phyloP scores from a whole-genome alignment of 2,329 filamentous ascomycete species.

The Colletotrichum incanum region DNA sequence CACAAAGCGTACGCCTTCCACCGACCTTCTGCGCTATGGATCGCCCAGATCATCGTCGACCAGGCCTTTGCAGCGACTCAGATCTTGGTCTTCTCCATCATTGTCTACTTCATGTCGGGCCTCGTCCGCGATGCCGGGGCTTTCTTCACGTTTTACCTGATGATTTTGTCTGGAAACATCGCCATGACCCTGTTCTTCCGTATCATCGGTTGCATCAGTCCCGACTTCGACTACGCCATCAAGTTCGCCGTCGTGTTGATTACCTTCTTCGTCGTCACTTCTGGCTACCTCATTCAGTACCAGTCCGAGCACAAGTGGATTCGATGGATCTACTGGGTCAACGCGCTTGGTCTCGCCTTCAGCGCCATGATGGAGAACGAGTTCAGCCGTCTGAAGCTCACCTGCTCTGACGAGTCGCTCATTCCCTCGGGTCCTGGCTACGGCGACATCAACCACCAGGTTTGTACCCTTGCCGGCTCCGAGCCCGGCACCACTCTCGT shows the following conservation, averaged over 20 bases:
- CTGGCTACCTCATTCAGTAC: conserved; percentile 88
- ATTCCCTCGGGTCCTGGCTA: conserved; percentile 82
- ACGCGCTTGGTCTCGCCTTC: conserved; percentile 82
- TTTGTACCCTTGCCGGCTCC: conserved; percentile 85
- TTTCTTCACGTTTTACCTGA: conserved; percentile 84
- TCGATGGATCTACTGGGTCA: conserved; percentile 86
- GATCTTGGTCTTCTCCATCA: conserved; percentile 80
- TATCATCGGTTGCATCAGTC: conserved; percentile 81
- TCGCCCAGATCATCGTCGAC: conserved; percentile 87
- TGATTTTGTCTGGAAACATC: conserved; percentile 79
- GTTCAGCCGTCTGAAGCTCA: conserved; percentile 78
- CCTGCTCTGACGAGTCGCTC: conserved; percentile 77
- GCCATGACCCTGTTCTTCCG: conserved; percentile 85
- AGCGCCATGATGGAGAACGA: conserved; percentile 89
- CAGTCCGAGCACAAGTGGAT: conserved; percentile 82
- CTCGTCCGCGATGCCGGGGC: conserved; percentile 79
- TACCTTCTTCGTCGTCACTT: conserved; percentile 85
- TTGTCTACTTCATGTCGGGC: conserved; percentile 85
- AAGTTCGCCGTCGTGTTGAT: conserved; percentile 86
- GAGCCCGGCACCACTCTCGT: conserved; percentile 75
- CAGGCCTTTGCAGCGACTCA: conserved; percentile 79
- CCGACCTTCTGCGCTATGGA: conserved; percentile 85
- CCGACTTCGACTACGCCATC: conserved; percentile 88
- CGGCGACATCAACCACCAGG: conserved; percentile 79
- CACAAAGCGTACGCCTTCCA: conserved; percentile 89